Conservation (phyloP, 768 basidiomycete species). For the Suillus discolor region DNA sequence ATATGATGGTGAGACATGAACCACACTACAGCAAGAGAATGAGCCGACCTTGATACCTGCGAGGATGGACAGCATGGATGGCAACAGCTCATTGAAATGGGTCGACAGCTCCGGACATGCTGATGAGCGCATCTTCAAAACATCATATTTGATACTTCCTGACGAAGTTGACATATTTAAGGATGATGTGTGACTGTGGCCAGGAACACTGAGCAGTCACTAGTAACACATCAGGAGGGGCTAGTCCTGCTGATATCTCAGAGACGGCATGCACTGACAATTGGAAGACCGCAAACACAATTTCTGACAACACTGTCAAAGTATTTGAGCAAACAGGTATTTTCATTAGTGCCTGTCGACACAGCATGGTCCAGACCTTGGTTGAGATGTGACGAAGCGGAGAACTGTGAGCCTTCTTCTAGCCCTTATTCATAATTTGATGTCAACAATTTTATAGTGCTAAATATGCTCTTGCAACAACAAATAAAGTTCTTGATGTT, state of each 20-base stretch:
- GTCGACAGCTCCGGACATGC: conserved; percentile 22
- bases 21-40: conserved; percentile 12
- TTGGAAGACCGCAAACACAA: conserved; percentile 34
- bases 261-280: conserved; percentile 28
- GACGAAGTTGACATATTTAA: conserved; percentile 31
- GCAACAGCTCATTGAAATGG: conserved; percentile 37
- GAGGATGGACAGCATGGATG: conserved; percentile 34
- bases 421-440: not conserved
- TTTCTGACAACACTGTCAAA: conserved; percentile 35
- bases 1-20: not conserved
- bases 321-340: conserved; percentile 41
- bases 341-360: conserved; percentile 38
- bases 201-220: not conserved
- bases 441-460: conserved; percentile 17
- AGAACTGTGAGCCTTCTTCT: conserved; percentile 30
- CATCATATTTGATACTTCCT: conserved; percentile 29
- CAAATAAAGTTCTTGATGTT: conserved; percentile 26
- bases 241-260: not conserved
- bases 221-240: not conserved
- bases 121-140: conserved; percentile 22
- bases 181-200: conserved; percentile 11
- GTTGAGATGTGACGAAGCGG: conserved; percentile 38
- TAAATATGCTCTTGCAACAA: conserved; percentile 13
- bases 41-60: conserved; percentile 30
- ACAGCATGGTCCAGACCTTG: conserved; percentile 34